Evolutionary conservation across 495 filamentous ascomycete species (phyloP).

Genomic region (Chaetomium fimeti): DNA sequence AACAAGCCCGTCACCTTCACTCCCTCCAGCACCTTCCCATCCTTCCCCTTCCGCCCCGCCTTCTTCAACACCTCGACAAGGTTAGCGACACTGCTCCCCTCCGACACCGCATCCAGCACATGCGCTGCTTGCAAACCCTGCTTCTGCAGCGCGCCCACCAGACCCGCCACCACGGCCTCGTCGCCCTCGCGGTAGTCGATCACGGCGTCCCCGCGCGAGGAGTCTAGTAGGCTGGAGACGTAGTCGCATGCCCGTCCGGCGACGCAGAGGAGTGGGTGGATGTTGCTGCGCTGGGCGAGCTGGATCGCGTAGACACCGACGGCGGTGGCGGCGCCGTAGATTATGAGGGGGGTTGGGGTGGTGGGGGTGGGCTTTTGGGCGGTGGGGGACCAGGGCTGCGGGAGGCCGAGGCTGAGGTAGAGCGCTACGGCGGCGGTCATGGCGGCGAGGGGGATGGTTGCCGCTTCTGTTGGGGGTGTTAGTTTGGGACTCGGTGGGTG

Average conservation of each 20-base stretch:
- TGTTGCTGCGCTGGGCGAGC: conserved; percentile 62
- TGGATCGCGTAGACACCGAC: conserved; percentile 70
- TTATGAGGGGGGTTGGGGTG: conserved; percentile 40
- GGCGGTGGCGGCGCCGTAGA: conserved; percentile 67
- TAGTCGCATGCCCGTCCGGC: conserved; percentile 59
- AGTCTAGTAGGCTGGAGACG: conserved; percentile 61
- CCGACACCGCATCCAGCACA: conserved; percentile 61
- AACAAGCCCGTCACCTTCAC: conserved; percentile 59
- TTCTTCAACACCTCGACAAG: conserved; percentile 44
- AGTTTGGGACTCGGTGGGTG: neutral
- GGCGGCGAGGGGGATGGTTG: conserved; percentile 69
- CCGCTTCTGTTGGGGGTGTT: conserved; percentile 52
- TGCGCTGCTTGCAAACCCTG: conserved; percentile 32
- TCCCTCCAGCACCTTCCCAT: conserved; percentile 26
- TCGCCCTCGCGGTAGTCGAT: conserved; percentile 69
- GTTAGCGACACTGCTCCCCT: conserved; percentile 51
- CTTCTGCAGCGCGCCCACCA: conserved; percentile 49
- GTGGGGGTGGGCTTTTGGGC: conserved; percentile 34
- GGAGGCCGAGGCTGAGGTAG: conserved; percentile 58
- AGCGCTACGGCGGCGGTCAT: conserved; percentile 70
- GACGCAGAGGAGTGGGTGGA: conserved; percentile 71
- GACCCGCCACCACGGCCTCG: conserved; percentile 50
- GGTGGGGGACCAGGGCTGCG: conserved; percentile 59
- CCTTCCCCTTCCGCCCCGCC: conserved; percentile 49
- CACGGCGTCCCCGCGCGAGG: conserved; percentile 63